These are phyloP conservation scores for Pyrenula massariospora DNA, from an alignment of 495 filamentous ascomycete species.

Conservation along the genomic window DNA sequence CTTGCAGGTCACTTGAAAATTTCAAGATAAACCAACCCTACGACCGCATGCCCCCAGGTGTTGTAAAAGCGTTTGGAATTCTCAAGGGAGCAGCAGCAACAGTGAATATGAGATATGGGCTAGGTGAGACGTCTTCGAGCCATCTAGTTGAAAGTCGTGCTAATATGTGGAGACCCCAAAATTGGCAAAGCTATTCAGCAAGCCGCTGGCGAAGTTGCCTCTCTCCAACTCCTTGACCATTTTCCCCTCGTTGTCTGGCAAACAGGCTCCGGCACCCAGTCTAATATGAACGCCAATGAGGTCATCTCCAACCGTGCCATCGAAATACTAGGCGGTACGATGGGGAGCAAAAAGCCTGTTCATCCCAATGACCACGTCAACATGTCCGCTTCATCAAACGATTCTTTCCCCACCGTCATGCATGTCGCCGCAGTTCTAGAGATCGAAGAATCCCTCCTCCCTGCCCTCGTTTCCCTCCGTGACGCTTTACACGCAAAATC, in stretches of 20 bases:
- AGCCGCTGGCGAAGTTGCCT: conserved; percentile 86
- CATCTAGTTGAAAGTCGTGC: too few species aligned
- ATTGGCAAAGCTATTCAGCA: conserved; percentile 88
- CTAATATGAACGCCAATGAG: conserved; percentile 99
- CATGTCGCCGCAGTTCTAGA: conserved; percentile 96
- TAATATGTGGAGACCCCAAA: conserved; percentile 53
- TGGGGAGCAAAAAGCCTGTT: conserved; percentile 94
- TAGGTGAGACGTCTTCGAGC: conserved; percentile 48
- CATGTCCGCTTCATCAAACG: conserved; percentile 96
- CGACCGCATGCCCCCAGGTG: conserved; percentile 92
- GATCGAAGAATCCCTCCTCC: conserved; percentile 74
- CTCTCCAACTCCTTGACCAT: conserved; percentile 90
- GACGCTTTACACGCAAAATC: conserved; percentile 78
- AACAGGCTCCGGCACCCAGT: conserved; percentile 96
- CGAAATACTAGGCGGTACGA: conserved; percentile 87
- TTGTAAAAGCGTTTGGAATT: conserved; percentile 90
- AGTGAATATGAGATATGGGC: conserved; percentile 90
- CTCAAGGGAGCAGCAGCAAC: conserved; percentile 93
- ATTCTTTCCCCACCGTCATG: conserved; percentile 99
- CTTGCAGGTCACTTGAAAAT: conserved; percentile 69
- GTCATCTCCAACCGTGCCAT: conserved; percentile 99
- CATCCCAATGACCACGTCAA: conserved; percentile 99
- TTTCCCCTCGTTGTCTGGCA: conserved; percentile 99
- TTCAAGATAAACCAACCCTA: conserved; percentile 99
- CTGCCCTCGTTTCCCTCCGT: conserved; percentile 68